Conservation (phyloP, 108 stramenopile species). For the Seminavis robusta region DNA sequence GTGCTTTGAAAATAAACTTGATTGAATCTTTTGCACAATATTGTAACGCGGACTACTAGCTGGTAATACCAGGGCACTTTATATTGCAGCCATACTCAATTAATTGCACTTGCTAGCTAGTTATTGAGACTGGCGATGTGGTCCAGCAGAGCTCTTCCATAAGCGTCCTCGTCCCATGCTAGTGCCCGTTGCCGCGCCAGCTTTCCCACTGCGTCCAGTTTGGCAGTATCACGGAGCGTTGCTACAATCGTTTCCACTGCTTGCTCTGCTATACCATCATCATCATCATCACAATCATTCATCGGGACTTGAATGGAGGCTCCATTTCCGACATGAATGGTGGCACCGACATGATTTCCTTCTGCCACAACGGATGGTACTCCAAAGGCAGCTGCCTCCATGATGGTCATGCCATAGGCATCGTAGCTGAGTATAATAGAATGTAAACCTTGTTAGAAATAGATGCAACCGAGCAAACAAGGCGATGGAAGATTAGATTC, state of each 20-base stretch:
- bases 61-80: too few relatives aligned
- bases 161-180: constrained; percentile 35
- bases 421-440: too few relatives aligned
- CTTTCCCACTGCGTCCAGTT: constrained; percentile 7
- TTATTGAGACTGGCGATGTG: too few relatives aligned
- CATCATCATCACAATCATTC: constrained; percentile 5
- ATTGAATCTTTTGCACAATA: too few relatives aligned
- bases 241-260: neutral
- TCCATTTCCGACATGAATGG: constrained; percentile 17
- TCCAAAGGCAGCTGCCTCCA: constrained; percentile 54
- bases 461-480: too few relatives aligned
- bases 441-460: too few relatives aligned
- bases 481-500: too few relatives aligned
- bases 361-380: constrained; percentile 34
- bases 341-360: constrained; percentile 31
- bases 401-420: constrained; percentile 61
- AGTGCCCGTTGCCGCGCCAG: constrained; percentile 22
- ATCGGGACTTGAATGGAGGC: constrained; percentile 23
- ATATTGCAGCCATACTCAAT: too few relatives aligned
- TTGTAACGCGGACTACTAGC: too few relatives aligned
- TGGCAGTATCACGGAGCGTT: neutral
- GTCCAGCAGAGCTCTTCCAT: neutral
- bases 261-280: neutral
- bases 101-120: too few relatives aligned
- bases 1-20: too few relatives aligned